Evolutionary conservation across 139 green algal species (phyloP), one percentile per base, ranked within the genome.

Genomic region (Eudorina sp.): DNA sequence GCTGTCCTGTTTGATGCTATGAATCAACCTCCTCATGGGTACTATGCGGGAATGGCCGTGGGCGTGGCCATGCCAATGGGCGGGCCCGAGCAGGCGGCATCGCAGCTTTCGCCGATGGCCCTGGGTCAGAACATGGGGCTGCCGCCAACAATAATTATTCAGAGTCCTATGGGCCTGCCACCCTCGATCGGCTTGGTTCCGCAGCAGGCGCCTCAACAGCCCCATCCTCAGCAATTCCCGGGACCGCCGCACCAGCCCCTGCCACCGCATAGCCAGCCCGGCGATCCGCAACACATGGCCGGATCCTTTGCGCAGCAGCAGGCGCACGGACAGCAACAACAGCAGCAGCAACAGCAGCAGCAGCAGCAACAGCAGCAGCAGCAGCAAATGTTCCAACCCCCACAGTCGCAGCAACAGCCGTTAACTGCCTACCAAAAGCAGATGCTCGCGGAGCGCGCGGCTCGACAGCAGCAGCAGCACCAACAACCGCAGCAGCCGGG

Each of bases 221-320:
- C n/a, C n/a, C n/a, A n/a, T n/a, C n/a, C n/a, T n/a, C n/a, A n/a
- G n/a, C n/a, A n/a, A n/a, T n/a, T n/a, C n/a, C n/a, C n/a, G n/a
- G n/a, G n/a, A n/a, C n/a, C n/a, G n/a, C n/a, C n/a, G n/a, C n/a
- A n/a, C n/a, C n/a, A n/a, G n/a, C n/a, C n/a, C n/a, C n/a, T n/a
- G n/a, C n/a, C n/a, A n/a, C n/a, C n/a, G n/a, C n/a, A n/a, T n/a
- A n/a, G n/a, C n/a, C n/a, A n/a, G n/a, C n/a, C n/a, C n/a, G n/a
- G n/a, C n/a, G n/a, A n/a, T n/a, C n/a, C n/a, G n/a, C n/a, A n/a
- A n/a, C n/a, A n/a, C n/a, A n/a, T n/a, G n/a, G n/a, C n/a, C n/a
- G n/a, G n/a, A n/a, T n/a, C n/a, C n/a, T n/a, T n/a, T n/a, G 23
- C 27, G 74, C 74, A 82, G 29, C 74, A 82, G 46, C 74, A 82